Conservation (phyloP, 345 rosid genomes). For the Geranium rotundifolium region DNA sequence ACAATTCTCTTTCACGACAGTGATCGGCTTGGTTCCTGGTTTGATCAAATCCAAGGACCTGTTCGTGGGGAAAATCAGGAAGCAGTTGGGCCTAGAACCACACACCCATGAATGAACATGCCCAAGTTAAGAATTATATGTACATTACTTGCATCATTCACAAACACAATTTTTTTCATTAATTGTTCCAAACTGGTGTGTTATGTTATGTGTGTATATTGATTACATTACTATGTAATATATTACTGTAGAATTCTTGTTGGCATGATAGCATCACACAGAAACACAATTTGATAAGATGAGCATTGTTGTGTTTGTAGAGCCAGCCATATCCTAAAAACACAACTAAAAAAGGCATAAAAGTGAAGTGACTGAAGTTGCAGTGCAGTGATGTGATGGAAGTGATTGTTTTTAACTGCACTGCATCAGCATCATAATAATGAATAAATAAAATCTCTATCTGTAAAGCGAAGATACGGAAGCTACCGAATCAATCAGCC, state of each 20-base stretch:
- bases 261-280: no score
- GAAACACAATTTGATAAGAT: no score
- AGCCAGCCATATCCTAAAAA: neutral
- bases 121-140: neutral
- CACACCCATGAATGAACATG: neutral
- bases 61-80: slow-evolving; percentile 70
- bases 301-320: neutral
- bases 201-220: no score
- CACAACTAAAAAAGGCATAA: neutral
- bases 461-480: neutral
- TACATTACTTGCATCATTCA: no score
- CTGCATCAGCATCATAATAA: neutral
- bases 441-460: neutral
- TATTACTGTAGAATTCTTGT: neutral
- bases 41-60: slow-evolving; percentile 60
- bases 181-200: no score
- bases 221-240: no score
- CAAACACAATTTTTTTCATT: no score
- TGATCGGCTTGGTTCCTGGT: slow-evolving; percentile 64
- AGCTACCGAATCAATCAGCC: neutral
- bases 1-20: slow-evolving; percentile 55
- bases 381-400: neutral
- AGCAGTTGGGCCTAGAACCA: slow-evolving; percentile 36
- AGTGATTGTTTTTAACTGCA: neutral
- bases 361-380: neutral